Evolutionary conservation across 1,139 yeast species (phyloP).

Genomic region (Lodderomyces parapsilosis): DNA sequence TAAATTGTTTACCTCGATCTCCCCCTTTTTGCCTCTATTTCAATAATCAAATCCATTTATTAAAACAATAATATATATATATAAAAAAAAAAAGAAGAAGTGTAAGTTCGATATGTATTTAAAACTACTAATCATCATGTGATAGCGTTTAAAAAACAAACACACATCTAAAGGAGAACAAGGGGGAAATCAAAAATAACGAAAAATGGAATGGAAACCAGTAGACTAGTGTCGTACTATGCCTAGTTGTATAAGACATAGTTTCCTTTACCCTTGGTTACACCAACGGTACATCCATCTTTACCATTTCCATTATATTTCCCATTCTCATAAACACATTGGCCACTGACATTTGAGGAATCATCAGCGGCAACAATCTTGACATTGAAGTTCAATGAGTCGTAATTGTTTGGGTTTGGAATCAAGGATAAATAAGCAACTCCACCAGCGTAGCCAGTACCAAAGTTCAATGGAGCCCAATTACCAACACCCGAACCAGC

Average conservation of each 20-base stretch:
- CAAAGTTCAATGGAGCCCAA: slow-evolving; percentile 97
- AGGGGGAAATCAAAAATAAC: not conserved
- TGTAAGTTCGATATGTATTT: not conserved
- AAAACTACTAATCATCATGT: not conserved
- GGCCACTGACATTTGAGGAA: slow-evolving; percentile 69
- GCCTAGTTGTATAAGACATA: slow-evolving; percentile 52
- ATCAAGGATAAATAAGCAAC: slow-evolving; percentile 84
- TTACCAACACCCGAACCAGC: slow-evolving; percentile 82
- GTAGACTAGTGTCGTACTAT: not conserved
- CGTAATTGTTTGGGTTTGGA: slow-evolving; percentile 88
- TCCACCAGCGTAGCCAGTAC: slow-evolving; percentile 84
- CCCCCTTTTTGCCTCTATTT: not conserved
- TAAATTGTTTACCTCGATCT: not conserved
- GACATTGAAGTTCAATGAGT: slow-evolving; percentile 79
- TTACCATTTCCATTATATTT: slow-evolving; percentile 61
- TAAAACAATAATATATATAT: not conserved
- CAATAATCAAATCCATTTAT: not conserved
- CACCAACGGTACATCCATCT: slow-evolving; percentile 94
- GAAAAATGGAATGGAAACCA: not conserved
- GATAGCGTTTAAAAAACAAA: not conserved
- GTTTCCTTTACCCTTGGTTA: slow-evolving; percentile 76
- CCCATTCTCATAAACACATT: slow-evolving; percentile 81
- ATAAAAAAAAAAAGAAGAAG: not conserved
- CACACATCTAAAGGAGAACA: not conserved
- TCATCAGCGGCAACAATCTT: slow-evolving; percentile 73